phyloP scores from a whole-genome alignment of 176 grass and related monocot genomes.

The Dendrocalamus sinicus region DNA sequence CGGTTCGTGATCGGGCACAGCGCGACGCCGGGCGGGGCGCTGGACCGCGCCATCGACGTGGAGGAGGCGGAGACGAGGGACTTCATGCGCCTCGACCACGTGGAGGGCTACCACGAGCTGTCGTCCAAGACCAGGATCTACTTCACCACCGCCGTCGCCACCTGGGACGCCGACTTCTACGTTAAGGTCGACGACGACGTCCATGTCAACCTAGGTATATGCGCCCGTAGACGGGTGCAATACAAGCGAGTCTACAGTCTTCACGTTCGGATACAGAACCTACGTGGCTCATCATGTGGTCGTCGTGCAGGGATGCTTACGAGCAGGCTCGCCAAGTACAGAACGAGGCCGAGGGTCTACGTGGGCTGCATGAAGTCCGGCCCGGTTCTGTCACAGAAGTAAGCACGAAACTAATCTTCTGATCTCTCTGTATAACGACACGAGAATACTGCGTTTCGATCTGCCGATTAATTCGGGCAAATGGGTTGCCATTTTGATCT shows the following conservation, averaged over 20 bases:
- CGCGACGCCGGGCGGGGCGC: slow-evolving; percentile 46
- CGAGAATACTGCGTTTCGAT: background rate
- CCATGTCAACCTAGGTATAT: slow-evolving; percentile 69
- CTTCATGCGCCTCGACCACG: slow-evolving; percentile 77
- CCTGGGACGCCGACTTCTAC: slow-evolving; percentile 80
- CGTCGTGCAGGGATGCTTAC: slow-evolving; percentile 53
- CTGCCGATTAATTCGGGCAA: background rate
- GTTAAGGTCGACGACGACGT: slow-evolving; percentile 90
- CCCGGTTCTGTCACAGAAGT: slow-evolving; percentile 79
- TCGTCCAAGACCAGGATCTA: slow-evolving; percentile 72
- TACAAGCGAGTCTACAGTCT: background rate
- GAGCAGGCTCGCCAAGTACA: slow-evolving; percentile 51
- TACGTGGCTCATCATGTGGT: background rate
- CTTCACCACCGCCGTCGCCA: slow-evolving; percentile 67
- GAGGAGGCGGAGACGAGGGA: slow-evolving; percentile 61
- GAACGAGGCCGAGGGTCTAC: slow-evolving; percentile 63
- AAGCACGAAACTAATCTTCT: background rate
- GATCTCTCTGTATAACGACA: too few relatives aligned
- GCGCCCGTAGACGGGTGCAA: too few relatives aligned
- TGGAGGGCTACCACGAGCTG: slow-evolving; percentile 89
- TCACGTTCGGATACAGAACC: background rate
- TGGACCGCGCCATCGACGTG: slow-evolving; percentile 69
- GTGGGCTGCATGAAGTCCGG: slow-evolving; percentile 89
- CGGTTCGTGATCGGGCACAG: slow-evolving; percentile 90
- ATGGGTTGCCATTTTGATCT: background rate